Conservation (phyloP, 176 grass and related monocot species). For the Hsuehochloa calcarea region DNA sequence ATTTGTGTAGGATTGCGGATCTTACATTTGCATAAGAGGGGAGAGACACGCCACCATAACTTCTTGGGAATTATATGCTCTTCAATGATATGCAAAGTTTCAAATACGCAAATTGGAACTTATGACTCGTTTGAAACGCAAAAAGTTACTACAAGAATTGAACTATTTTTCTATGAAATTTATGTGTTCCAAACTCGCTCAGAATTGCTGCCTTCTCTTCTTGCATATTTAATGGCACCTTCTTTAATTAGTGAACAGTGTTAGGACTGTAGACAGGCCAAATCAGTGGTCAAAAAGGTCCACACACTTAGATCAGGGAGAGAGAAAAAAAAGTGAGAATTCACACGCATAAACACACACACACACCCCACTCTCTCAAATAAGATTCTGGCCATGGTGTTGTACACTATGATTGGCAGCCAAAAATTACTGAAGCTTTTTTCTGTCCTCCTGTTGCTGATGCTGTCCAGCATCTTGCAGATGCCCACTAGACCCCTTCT, state of each 20-base stretch:
- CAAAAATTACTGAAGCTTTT: slow-evolving; percentile 44
- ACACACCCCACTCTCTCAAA: slow-evolving; percentile 23
- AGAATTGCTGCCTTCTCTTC: not conserved
- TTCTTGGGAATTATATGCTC: no score
- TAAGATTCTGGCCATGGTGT: slow-evolving; percentile 44
- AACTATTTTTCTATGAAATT: not conserved
- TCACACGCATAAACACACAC: not conserved
- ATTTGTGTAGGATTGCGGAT: no score
- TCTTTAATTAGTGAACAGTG: no score
- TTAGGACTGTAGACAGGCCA: slow-evolving; percentile 26
- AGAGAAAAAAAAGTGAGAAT: slow-evolving; percentile 6
- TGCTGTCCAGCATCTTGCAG: slow-evolving; percentile 51
- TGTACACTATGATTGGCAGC: slow-evolving; percentile 41
- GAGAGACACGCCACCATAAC: no score
- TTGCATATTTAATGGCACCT: not conserved
- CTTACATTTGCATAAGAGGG: no score
- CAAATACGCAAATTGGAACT: not conserved
- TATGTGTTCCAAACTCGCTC: fast-evolving
- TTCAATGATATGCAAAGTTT: not conserved
- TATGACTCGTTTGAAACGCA: not conserved
- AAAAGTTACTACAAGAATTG: fast-evolving
- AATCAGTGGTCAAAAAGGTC: slow-evolving; percentile 42
- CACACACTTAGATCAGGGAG: not conserved
- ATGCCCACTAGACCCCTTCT: slow-evolving; percentile 26
- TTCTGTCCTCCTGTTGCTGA: slow-evolving; percentile 28